Conservation (phyloP, 495 filamentous ascomycete genomes). For the Penicillium desertorum region DNA sequence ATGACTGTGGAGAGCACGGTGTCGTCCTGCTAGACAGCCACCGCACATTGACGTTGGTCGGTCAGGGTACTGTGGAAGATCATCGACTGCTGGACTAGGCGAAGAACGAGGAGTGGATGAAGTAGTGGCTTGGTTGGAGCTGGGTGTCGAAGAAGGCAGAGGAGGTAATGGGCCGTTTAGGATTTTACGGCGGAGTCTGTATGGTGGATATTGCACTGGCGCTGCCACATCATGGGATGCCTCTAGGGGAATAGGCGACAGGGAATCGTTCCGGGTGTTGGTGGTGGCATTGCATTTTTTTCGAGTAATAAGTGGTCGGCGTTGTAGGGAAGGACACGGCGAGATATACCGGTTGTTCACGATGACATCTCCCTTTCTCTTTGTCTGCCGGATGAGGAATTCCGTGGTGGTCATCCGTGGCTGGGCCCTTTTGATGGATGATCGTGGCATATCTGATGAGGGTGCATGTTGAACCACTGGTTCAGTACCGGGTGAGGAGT, state of each 20-base stretch:
- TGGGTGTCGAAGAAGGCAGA: not conserved
- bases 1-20: not conserved
- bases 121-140: not conserved
- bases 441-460: not conserved
- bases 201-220: not conserved
- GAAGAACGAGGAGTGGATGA: not conserved
- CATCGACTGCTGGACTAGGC: not conserved
- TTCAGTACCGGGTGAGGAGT: not conserved
- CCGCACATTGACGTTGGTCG: not conserved
- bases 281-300: not conserved
- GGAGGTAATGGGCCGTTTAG: not conserved
- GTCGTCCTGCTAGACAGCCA: not conserved
- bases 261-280: not conserved
- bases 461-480: not conserved
- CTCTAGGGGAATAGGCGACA: not conserved
- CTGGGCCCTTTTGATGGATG: not conserved
- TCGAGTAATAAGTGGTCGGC: not conserved
- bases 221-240: not conserved
- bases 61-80: not conserved
- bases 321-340: not conserved
- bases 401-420: not conserved
- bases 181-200: slow-evolving; percentile 3
- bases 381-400: not conserved
- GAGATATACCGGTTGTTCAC: not conserved
- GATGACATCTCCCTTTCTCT: not conserved